Conservation (phyloP, 2,329 filamentous ascomycete genomes). For the Endoconidiophora laricicola region DNA sequence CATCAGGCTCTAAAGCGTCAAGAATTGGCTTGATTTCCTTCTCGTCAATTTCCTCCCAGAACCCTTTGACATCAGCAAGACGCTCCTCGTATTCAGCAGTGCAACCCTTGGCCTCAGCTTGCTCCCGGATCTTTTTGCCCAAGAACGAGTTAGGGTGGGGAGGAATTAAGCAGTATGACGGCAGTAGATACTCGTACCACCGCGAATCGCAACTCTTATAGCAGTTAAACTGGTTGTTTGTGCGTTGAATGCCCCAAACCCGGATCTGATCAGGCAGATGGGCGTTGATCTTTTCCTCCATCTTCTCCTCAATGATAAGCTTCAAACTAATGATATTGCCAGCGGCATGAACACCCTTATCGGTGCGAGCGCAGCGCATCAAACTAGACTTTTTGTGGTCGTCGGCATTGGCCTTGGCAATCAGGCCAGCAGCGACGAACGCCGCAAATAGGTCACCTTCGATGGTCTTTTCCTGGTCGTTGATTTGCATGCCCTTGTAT, state of each 20-base stretch:
- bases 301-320: conserved; percentile 79
- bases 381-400: conserved; percentile 94
- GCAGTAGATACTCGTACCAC: conserved; percentile 95
- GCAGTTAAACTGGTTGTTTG: conserved; percentile 81
- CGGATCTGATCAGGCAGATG: conserved; percentile 76
- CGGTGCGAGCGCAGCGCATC: conserved; percentile 83
- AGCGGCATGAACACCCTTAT: conserved; percentile 93
- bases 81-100: conserved; percentile 50
- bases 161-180: conserved; percentile 79
- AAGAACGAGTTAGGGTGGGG: conserved; percentile 80
- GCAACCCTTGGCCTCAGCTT: conserved; percentile 56
- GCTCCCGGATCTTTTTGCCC: conserved; percentile 65
- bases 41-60: conserved; percentile 72
- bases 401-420: conserved; percentile 90
- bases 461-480: conserved; percentile 70
- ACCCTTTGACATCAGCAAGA: conserved; percentile 62
- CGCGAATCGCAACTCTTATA: conserved; percentile 90
- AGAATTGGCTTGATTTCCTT: conserved; percentile 59
- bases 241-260: conserved; percentile 83
- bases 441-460: conserved; percentile 90
- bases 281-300: conserved; percentile 82
- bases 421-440: conserved; percentile 78
- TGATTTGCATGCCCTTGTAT: conserved; percentile 94
- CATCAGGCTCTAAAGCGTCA: conserved; percentile 43
- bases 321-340: conserved; percentile 93